Conservation (phyloP, 2,329 filamentous ascomycete genomes). For the Xylaria digitata region DNA sequence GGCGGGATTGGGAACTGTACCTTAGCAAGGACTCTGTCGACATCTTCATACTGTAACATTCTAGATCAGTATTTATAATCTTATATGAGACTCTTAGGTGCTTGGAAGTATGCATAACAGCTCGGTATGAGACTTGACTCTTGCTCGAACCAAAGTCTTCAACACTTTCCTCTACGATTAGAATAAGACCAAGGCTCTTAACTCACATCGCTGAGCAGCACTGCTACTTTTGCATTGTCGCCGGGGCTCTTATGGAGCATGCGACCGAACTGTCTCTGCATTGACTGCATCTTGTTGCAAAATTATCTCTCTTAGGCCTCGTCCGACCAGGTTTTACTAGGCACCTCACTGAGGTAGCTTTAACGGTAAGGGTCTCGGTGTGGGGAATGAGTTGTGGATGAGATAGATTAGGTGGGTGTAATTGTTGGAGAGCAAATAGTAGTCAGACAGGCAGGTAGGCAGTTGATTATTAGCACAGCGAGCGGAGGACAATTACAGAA, state of each 20-base stretch:
- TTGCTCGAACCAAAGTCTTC: not conserved
- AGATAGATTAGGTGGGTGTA: not conserved
- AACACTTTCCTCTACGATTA: not conserved
- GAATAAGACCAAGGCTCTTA: not conserved
- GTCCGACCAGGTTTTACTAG: not conserved
- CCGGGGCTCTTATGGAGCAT: conserved; percentile 75
- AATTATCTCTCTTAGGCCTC: conserved; percentile 1
- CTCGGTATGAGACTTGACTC: not conserved
- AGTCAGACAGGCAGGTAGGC: not conserved
- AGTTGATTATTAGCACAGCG: conserved; percentile 6
- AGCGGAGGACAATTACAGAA: conserved; percentile 1
- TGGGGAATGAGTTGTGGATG: not conserved
- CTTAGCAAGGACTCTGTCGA: conserved; percentile 77
- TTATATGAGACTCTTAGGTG: not conserved
- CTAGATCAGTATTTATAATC: conserved; percentile 16
- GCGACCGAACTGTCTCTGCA: conserved; percentile 80
- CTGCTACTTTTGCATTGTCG: conserved; percentile 80
- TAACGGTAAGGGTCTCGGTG: not conserved
- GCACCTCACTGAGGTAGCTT: not conserved
- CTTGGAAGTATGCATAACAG: not conserved
- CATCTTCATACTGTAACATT: conserved; percentile 71
- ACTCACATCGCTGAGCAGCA: conserved; percentile 72
- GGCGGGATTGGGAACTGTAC: conserved; percentile 57
- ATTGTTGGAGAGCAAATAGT: not conserved
- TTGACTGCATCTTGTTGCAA: conserved; percentile 68